Base-by-base conservation (phyloP, 345 rosid species). In the Heritiera littoralis region DNA sequence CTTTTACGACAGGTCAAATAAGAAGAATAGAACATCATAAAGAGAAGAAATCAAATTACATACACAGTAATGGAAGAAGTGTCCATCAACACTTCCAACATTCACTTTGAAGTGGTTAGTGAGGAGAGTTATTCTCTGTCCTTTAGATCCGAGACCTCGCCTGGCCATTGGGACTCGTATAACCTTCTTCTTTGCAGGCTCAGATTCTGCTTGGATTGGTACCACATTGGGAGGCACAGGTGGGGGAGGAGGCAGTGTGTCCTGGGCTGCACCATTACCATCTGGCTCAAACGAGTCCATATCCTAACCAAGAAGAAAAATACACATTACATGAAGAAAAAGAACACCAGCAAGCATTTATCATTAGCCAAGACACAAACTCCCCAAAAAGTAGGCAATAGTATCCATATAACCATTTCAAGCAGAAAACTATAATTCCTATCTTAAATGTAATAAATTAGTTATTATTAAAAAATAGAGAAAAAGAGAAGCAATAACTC, bases 41-140 rank as follows among this genome's bases (percentile, higher is more conserved):
- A 45, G 14, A 17, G 10, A 75, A 52, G 56, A 9, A 10, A 54
- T 60, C 18, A 64, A 72, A 23, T 43, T 10, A 71, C 92, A 51
- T 91, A 95, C 98, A 85, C 92, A 83, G 77, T 93, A 93, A 15
- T 90, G 98, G 78, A 59, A 91, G 90, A 93, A 95, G 46, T 89
- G 75, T 2, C 88, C 92, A 17, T 86, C 89, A 30, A 79, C 49
- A 28, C 82, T 89, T 38, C 83, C 81, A 65, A 92, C 87, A 67
- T 89, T 87, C 17, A 93, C 99, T 83, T 85, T 89, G 56, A 91
- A 95, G 82, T 95, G 99, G 80, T 95, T 93, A 0, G 97, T 95
- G 4, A 86, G 84, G 23, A 95, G 55, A 32, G 76, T 0, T 41
- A 86, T 84, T 88, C 82, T 91, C 74, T 88, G 90, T 52, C 98